Base-by-base conservation (phyloP, 768 basidiomycete genomes). In the Phlebiopsis flavidoalba region DNA sequence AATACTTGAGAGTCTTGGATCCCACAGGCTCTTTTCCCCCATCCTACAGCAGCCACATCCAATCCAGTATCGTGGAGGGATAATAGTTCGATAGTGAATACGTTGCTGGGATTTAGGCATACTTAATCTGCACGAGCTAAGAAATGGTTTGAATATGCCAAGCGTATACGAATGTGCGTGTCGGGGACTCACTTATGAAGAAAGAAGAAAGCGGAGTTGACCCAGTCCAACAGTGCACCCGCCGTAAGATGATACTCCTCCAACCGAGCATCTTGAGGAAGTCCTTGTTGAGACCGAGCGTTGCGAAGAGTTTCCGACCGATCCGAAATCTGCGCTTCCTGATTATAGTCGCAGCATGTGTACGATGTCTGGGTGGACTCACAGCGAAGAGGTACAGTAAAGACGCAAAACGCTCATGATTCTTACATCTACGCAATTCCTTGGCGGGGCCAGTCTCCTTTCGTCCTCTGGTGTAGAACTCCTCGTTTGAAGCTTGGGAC, bases 381-480 rank as follows among this genome's bases (percentile, higher is more conserved):
- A 88, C 89, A 91, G 88, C 87, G 70, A 87, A 90, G 26, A 91
- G 76, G 65, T 91, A 91, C 46, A 91, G 78, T n/a, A 88, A 65
- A 66, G 87, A 90, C 1, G 84, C 76, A 49, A n/a, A n/a, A 90
- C 83, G 46, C 89, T 89, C 55, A 91, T 72, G 59, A 91, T 90
- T 46, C 87, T 77, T 58, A 65, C 54, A 66, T 91, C 89, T 53
- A 91, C n/a, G n/a, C n/a, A 75, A 66, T 87, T 89, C 67, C 82
- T 78, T 21, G n/a, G n/a, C n/a, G n/a, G n/a, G n/a, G 90, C 75
- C 1, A 91, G 78, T 24, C 66, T 71, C 60, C 68, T 75, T 69
- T 89, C 87, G 54, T 82, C 81, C 11, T 61, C 60, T 8, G 73
- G 24, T 11, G 52, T n/a, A 33, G 6, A 37, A 22, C n/a, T 21